Evolutionary conservation across 2,329 filamentous ascomycete genomes (phyloP), one percentile per base, ranked within the genome.

Genomic region (Aspergillus texensis): DNA sequence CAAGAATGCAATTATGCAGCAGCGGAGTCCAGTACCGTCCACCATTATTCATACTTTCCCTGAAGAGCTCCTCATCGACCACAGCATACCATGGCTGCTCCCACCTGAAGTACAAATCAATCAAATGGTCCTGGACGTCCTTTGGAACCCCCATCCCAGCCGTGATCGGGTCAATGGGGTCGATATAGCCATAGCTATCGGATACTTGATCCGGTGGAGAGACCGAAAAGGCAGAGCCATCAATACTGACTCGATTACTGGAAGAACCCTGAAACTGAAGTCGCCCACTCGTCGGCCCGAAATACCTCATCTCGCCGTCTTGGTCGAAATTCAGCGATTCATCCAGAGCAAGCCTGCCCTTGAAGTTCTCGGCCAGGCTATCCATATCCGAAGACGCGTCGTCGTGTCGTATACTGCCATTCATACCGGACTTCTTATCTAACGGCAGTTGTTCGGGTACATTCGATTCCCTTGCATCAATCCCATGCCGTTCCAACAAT

Each of bases 21-120:
- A 78, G 64, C 1, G 70, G 70, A 28, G 71, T 78, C 45, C 67
- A 77, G 54, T 74, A 78, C 11, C 73, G 66, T 0, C 75, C 76
- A 1, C 67, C 62, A 24, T 21, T 59, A 4, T 61, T 62, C 61
- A 70, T 65, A 39, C 72, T 74, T 6, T 77, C 62, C 19, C 77
- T 71, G 59, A 79, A 80, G 0, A 79, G 65, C 6, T 50, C 59
- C 48, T 80, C 78, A 36, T 79, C 72, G 0, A 78, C 70, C 0
- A 78, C 62, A n/a, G 77, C 75, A 19, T 66, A 68, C 75, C 77
- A 79, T 0, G 77, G 77, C 14, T 77, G 73, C 26, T 79, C 75
- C 73, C 77, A 80, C 12, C 67, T 65, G 52, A 79, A 80, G 57
- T 77, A 79, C 1, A 78, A 57, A 30, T 76, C 71, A 10, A 79